These are phyloP conservation scores for Aspergillus sp. DNA, from an alignment of 2,329 filamentous ascomycete species.

Conservation along the genomic window DNA sequence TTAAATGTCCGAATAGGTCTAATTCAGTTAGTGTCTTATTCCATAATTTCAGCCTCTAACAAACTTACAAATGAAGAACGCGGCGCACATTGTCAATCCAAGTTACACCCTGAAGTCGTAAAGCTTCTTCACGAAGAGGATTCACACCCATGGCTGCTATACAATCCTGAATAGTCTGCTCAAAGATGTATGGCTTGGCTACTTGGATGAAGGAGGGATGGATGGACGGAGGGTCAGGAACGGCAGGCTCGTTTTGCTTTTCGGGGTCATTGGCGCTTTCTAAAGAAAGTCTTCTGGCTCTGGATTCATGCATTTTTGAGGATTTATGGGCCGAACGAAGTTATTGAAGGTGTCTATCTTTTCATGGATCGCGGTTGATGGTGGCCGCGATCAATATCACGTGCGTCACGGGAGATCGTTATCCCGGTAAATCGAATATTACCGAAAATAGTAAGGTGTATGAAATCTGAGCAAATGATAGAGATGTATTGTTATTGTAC, in stretches of 20 bases:
- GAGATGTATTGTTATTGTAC: no score
- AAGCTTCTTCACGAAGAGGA: constrained; percentile 69
- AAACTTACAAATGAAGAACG: constrained; percentile 66
- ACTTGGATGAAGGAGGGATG: constrained; percentile 60
- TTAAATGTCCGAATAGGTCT: constrained; percentile 88
- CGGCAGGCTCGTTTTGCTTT: constrained; percentile 10
- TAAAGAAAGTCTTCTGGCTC: background rate
- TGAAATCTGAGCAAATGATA: no score
- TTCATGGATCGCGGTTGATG: background rate
- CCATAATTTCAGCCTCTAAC: background rate
- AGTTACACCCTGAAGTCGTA: constrained; percentile 76
- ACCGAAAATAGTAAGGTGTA: no score
- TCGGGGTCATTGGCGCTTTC: constrained; percentile 16
- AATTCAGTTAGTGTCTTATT: constrained; percentile 3
- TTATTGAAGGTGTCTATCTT: background rate
- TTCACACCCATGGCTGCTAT: constrained; percentile 64
- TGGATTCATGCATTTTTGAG: background rate
- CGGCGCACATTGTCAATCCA: constrained; percentile 82
- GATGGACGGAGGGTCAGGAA: constrained; percentile 38
- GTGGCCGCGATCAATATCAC: background rate
- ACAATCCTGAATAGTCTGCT: constrained; percentile 69
- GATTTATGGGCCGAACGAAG: background rate
- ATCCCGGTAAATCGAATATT: background rate
- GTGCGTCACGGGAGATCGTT: background rate
- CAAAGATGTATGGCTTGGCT: constrained; percentile 70